Evolutionary conservation across 768 basidiomycete species (phyloP).

Genomic region (Calocera viscosa): DNA sequence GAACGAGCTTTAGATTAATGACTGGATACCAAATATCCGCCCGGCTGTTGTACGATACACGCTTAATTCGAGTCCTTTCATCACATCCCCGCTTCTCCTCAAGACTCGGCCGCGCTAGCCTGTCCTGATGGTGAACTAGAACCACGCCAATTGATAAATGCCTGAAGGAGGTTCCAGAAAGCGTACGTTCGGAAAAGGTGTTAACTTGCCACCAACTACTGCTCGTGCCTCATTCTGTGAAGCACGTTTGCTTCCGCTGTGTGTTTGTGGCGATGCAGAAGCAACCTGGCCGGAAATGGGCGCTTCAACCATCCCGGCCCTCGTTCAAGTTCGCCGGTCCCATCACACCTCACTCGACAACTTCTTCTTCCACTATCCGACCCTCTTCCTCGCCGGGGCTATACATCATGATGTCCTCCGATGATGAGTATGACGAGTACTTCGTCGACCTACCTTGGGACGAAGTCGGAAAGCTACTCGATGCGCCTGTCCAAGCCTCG

Average conservation of each 20-base stretch:
- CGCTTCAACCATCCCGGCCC: not conserved
- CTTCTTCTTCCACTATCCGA: not conserved
- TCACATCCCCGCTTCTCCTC: too few species aligned
- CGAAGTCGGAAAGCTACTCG: constrained; percentile 2
- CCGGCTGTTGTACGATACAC: constrained; percentile 3
- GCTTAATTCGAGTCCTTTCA: not conserved
- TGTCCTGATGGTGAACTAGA: too few species aligned
- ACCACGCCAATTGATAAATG: too few species aligned
- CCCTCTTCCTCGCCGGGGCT: not conserved
- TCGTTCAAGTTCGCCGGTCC: too few species aligned
- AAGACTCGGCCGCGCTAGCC: too few species aligned
- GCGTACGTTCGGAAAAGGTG: too few species aligned
- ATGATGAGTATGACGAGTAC: not conserved
- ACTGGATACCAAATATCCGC: not conserved
- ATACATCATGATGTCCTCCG: not conserved
- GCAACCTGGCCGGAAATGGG: not conserved
- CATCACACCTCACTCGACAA: not conserved
- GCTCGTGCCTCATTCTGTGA: too few species aligned
- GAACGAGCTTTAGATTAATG: not conserved
- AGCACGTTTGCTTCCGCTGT: not conserved
- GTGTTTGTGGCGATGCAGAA: constrained; percentile 6
- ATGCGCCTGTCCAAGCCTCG: not conserved
- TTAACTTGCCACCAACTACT: too few species aligned
- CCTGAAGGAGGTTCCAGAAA: too few species aligned
- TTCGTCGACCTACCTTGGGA: not conserved